These are phyloP conservation scores for Aspergillus versicolor DNA, from an alignment of 2,329 filamentous ascomycete species.

Conservation along the genomic window DNA sequence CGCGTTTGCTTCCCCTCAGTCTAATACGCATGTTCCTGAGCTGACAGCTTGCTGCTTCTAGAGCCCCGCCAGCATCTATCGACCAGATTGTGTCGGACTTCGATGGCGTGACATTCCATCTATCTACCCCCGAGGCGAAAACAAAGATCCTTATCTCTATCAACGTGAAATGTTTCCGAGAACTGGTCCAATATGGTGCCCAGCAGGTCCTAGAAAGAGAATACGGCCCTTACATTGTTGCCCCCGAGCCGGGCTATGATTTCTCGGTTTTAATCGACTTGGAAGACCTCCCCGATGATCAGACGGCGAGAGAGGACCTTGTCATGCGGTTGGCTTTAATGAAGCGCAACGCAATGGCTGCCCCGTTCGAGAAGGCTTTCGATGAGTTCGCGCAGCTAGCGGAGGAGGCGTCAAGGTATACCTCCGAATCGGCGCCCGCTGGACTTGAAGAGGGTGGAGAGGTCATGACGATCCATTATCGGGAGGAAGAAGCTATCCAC, in stretches of 20 bases:
- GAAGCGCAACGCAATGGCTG: slow-evolving; percentile 98
- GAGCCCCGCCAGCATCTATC: slow-evolving; percentile 81
- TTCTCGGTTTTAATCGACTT: slow-evolving; percentile 91
- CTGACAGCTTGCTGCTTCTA: slow-evolving; percentile 45
- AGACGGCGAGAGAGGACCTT: slow-evolving; percentile 83
- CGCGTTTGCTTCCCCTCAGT: slow-evolving; percentile 22
- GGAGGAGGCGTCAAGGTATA: slow-evolving; percentile 88
- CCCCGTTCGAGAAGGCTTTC: slow-evolving; percentile 96
- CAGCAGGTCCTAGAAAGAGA: slow-evolving; percentile 88
- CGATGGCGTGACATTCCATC: slow-evolving; percentile 97
- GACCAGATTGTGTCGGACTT: slow-evolving; percentile 99
- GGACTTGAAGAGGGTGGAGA: slow-evolving; percentile 85
- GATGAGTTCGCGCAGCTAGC: slow-evolving; percentile 83
- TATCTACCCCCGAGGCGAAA: slow-evolving; percentile 92
- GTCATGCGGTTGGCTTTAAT: slow-evolving; percentile 83
- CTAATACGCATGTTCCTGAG: slow-evolving; percentile 37
- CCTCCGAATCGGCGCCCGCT: slow-evolving; percentile 88
- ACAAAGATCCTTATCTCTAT: slow-evolving; percentile 93
- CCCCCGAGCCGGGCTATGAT: slow-evolving; percentile 87
- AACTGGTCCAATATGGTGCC: slow-evolving; percentile 90
- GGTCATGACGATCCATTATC: slow-evolving; percentile 95
- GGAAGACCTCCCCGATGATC: slow-evolving; percentile 77
- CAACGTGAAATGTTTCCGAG: slow-evolving; percentile 89
- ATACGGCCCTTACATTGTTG: slow-evolving; percentile 87
- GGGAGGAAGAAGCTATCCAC: slow-evolving; percentile 98